Evolutionary conservation across 2,329 filamentous ascomycete species (phyloP).

Genomic region (Onygenales sp.): DNA sequence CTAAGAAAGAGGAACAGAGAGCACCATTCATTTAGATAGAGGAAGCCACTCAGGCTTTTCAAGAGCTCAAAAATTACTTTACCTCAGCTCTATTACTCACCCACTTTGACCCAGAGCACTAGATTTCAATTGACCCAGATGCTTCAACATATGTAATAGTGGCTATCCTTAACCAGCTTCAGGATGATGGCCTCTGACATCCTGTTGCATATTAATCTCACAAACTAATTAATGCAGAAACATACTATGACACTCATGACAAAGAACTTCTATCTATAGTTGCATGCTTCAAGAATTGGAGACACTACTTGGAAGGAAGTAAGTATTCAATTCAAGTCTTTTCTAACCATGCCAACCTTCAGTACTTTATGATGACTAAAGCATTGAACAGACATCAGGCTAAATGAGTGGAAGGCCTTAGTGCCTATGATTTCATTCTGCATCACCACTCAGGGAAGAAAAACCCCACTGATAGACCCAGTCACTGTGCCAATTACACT

Average conservation of each 20-base stretch:
- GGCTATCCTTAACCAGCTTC: slow-evolving; percentile 12
- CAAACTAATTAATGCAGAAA: slow-evolving; percentile 13
- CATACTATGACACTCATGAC: slow-evolving; percentile 22
- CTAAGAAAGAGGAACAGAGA: background rate
- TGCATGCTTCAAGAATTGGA: slow-evolving; percentile 15
- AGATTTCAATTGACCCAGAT: slow-evolving; percentile 16
- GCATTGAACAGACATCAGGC: no score
- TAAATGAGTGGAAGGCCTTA: no score
- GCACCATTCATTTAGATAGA: slow-evolving; percentile 1
- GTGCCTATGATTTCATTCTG: no score
- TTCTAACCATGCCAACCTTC: background rate
- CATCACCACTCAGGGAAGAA: no score
- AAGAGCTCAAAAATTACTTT: slow-evolving; percentile 11
- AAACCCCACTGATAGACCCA: no score
- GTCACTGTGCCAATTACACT: no score
- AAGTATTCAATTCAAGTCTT: background rate
- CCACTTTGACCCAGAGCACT: slow-evolving; percentile 12
- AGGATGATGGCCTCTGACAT: slow-evolving; percentile 12
- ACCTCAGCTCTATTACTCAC: slow-evolving; percentile 11
- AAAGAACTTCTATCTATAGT: slow-evolving; percentile 23
- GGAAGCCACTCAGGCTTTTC: slow-evolving; percentile 8
- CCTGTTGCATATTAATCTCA: slow-evolving; percentile 17
- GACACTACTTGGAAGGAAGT: slow-evolving; percentile 10
- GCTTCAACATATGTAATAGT: slow-evolving; percentile 12
- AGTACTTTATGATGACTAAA: no score